phyloP scores from a whole-genome alignment of 495 filamentous ascomycete genomes.

The Aspergillus funiculosus region DNA sequence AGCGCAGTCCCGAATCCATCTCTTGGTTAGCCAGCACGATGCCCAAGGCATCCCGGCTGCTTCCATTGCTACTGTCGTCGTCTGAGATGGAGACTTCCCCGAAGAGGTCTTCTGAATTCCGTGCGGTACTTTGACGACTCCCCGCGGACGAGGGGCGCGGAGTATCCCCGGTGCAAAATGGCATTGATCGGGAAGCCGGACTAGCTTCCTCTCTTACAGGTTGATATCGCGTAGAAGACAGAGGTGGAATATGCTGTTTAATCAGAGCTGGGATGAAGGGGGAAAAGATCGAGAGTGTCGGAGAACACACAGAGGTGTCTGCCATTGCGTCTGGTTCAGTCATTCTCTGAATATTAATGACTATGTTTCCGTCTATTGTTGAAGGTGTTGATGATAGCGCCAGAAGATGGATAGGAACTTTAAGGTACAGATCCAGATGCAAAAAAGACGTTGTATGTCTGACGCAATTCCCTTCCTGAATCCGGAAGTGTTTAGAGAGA shows the following conservation, averaged over 20 bases:
- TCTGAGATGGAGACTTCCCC: not conserved
- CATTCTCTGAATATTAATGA: constrained; percentile 12
- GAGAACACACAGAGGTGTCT: constrained; percentile 11
- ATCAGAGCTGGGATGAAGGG: constrained; percentile 32
- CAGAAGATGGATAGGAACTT: too few species aligned
- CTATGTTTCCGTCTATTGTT: too few species aligned
- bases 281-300: constrained; percentile 16
- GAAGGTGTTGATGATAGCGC: too few species aligned
- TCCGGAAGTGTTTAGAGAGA: not conserved
- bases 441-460: not conserved
- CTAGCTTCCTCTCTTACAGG: not conserved
- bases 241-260: constrained; percentile 26
- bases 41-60: constrained; percentile 1
- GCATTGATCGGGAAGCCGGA: not conserved
- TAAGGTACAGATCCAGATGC: not conserved
- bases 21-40: constrained; percentile 26
- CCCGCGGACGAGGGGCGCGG: constrained; percentile 3
- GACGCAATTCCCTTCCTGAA: not conserved
- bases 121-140: constrained; percentile 8
- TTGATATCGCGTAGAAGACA: constrained; percentile 19
- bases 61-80: constrained; percentile 8
- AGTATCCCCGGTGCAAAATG: not conserved
- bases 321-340: constrained; percentile 7
- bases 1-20: constrained; percentile 33
- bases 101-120: constrained; percentile 1